These are phyloP conservation scores for Sporothrix euskadiensis DNA, from an alignment of 2,329 filamentous ascomycete genomes.

Conservation along the genomic window DNA sequence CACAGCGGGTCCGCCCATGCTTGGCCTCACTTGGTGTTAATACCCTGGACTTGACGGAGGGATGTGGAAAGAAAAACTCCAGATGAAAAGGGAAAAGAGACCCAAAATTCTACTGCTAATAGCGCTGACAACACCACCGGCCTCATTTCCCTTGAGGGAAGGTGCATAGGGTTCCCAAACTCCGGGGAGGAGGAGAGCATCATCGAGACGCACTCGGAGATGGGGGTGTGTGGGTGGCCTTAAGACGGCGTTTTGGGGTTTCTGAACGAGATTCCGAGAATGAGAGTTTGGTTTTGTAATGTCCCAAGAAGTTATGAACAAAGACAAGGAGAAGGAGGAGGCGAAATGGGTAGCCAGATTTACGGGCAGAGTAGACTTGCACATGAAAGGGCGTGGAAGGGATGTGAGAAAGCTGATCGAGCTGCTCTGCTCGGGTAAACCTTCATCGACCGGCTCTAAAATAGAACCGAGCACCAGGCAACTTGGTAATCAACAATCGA, in stretches of 20 bases:
- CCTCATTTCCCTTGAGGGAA: slow-evolving; percentile 16
- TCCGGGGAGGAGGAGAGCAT: background rate
- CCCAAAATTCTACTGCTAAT: background rate
- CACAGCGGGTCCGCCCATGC: background rate
- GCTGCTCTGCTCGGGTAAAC: background rate
- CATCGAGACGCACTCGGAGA: background rate
- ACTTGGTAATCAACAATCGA: background rate
- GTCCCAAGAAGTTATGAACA: background rate
- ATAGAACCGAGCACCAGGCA: background rate
- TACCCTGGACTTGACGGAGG: background rate
- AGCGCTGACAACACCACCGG: slow-evolving; percentile 21
- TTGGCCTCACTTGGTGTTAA: background rate
- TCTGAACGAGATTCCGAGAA: background rate
- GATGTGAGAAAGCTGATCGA: background rate
- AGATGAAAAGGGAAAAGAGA: background rate
- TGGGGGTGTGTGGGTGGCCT: background rate
- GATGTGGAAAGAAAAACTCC: no score
- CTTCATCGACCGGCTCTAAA: background rate
- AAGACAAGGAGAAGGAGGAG: background rate
- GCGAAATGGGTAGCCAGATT: no score
- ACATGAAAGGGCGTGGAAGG: background rate
- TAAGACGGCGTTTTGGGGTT: background rate
- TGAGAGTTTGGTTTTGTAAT: background rate
- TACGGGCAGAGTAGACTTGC: background rate
- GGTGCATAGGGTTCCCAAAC: slow-evolving; percentile 5